These are phyloP conservation scores for Suillus occidentalis DNA, from an alignment of 768 basidiomycete genomes.

Conservation along the genomic window DNA sequence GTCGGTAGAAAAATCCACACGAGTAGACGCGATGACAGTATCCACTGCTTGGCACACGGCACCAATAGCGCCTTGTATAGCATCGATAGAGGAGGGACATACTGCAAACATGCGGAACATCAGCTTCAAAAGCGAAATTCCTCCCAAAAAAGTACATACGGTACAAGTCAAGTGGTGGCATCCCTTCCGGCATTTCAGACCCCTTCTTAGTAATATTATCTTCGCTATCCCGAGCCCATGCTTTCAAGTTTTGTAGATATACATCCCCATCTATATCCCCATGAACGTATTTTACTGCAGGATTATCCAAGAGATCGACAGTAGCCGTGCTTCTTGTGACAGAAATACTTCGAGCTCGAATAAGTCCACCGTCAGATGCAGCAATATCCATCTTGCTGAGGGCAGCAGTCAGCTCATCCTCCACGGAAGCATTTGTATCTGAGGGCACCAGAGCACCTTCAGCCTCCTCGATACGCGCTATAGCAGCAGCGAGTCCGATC, in stretches of 20 bases:
- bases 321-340: conserved; percentile 51
- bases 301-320: conserved; percentile 54
- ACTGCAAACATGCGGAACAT: conserved; percentile 42
- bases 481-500: conserved; percentile 76
- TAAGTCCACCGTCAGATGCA: conserved; percentile 24
- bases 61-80: conserved; percentile 80
- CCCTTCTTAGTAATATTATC: conserved; percentile 60
- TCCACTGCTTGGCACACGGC: conserved; percentile 91
- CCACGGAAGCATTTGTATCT: conserved; percentile 11
- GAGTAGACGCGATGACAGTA: conserved; percentile 41
- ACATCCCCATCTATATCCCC: conserved; percentile 67
- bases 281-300: conserved; percentile 74
- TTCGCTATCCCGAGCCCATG: conserved; percentile 58
- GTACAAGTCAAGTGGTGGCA: conserved; percentile 82
- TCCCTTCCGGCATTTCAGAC: conserved; percentile 73
- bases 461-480: conserved; percentile 63
- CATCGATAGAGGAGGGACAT: conserved; percentile 72
- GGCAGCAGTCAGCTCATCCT: conserved; percentile 47
- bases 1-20: conserved; percentile 21
- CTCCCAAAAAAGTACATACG: conserved; percentile 43
- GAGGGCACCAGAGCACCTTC: not conserved
- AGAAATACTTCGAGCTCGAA: conserved; percentile 24
- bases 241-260: conserved; percentile 62
- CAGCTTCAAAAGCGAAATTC: not conserved
- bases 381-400: conserved; percentile 44